Conservation (phyloP, 192 early-diverging fungal genomes). For the Coemansia sp. region DNA sequence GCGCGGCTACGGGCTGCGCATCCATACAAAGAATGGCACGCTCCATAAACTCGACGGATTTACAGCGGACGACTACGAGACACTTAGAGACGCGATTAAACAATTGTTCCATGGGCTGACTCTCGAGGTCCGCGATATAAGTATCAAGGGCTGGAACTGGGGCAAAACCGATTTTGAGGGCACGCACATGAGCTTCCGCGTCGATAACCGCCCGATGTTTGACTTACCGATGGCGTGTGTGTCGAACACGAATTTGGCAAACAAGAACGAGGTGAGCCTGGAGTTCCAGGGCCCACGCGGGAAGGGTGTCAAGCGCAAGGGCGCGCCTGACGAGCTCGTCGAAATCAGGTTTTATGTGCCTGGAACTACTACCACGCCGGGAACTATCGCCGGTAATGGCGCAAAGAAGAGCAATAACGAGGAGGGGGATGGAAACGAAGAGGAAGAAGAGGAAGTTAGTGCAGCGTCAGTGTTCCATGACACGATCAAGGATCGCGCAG, state of each 20-base stretch:
- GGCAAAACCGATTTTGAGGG: conserved; percentile 83
- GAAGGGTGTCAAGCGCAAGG: conserved; percentile 56
- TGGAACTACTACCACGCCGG: conserved; percentile 62
- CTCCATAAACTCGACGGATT: conserved; percentile 92
- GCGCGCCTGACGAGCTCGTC: conserved; percentile 74
- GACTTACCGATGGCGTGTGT: conserved; percentile 89
- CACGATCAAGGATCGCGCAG: conserved; percentile 86
- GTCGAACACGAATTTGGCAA: conserved; percentile 78
- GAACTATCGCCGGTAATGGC: not conserved
- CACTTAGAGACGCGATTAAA: conserved; percentile 69
- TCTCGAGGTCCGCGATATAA: conserved; percentile 81
- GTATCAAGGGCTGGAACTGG: conserved; percentile 97
- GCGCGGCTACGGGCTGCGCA: conserved; percentile 78
- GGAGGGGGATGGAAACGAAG: conserved; percentile 19
- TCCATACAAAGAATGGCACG: conserved; percentile 71
- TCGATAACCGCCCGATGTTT: conserved; percentile 79
- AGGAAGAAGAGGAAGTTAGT: conserved; percentile 62
- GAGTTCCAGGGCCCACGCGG: conserved; percentile 80
- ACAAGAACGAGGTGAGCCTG: conserved; percentile 89
- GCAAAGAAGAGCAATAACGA: conserved; percentile 54
- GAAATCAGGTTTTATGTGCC: conserved; percentile 94
- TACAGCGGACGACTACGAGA: conserved; percentile 74
- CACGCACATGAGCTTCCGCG: conserved; percentile 77
- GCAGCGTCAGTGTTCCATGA: conserved; percentile 81
- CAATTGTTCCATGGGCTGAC: conserved; percentile 68